Evolutionary conservation across 257 asterid species (phyloP).

Genomic region (Primulina tabacum): DNA sequence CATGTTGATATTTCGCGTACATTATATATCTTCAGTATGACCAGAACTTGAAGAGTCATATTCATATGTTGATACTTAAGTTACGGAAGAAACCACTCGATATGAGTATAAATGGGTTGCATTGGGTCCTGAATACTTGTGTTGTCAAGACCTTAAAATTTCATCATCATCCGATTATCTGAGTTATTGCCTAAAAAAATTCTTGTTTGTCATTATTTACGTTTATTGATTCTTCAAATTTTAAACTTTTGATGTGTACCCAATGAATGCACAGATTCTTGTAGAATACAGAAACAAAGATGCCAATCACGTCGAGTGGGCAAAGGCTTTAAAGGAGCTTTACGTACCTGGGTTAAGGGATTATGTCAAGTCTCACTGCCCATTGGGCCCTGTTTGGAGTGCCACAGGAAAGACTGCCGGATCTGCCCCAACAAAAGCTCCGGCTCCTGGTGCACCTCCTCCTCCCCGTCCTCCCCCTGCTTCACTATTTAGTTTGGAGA

Average conservation of each 20-base stretch:
- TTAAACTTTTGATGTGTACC: conserved; percentile 13
- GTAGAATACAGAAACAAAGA: conserved; percentile 91
- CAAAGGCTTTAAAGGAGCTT: conserved; percentile 88
- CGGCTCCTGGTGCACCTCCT: conserved; percentile 61
- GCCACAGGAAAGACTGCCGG: conserved; percentile 57
- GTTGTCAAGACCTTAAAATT: not conserved
- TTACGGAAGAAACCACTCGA: not conserved
- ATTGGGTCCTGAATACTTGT: not conserved
- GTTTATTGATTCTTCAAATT: not conserved
- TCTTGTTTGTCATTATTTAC: too few relatives aligned
- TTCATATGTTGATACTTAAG: not conserved
- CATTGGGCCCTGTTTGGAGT: conserved; percentile 97
- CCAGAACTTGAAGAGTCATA: not conserved
- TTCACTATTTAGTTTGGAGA: conserved; percentile 65
- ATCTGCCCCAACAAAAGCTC: conserved; percentile 54
- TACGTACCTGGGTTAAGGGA: conserved; percentile 93
- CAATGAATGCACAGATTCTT: conserved; percentile 54
- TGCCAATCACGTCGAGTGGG: conserved; percentile 92
- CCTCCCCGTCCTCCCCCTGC: conserved; percentile 94
- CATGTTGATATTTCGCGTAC: not conserved
- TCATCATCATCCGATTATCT: not conserved
- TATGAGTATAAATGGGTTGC: not conserved
- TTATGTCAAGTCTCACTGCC: conserved; percentile 79
- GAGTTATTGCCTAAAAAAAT: too few relatives aligned
- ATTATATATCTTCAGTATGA: too few relatives aligned